A percentile compares a stretch with the other conserved stretches of the same genome.
phyloP scores from a whole-genome alignment of 441 rosid genomes.

The Mallotus repandus region DNA sequence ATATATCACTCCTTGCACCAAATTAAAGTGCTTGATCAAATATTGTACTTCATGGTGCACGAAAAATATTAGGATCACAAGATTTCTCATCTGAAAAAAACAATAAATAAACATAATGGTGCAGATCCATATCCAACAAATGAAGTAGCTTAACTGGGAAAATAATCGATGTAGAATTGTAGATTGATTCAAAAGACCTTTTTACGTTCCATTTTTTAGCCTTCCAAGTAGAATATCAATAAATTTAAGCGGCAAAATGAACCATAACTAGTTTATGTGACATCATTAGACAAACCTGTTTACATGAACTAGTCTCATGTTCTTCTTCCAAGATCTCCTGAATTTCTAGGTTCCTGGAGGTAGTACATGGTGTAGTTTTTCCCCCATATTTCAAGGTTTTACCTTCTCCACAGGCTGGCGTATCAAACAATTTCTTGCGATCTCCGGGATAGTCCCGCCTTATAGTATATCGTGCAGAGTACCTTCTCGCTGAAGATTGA shows the following conservation, averaged over 20 bases:
- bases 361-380: slow-evolving; percentile 25
- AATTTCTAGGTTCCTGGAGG: slow-evolving; percentile 29
- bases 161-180: neutral
- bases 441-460: slow-evolving; percentile 41
- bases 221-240: neutral
- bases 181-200: too few species aligned
- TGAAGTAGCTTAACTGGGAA: neutral
- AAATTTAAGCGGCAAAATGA: neutral
- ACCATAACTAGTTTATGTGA: neutral
- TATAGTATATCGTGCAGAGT: slow-evolving; percentile 53
- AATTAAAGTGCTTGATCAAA: neutral
- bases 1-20: neutral
- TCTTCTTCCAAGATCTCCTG: slow-evolving; percentile 23
- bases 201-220: neutral
- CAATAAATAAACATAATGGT: neutral
- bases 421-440: slow-evolving; percentile 39
- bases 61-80: too few species aligned
- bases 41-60: neutral
- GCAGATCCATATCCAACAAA: neutral
- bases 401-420: slow-evolving; percentile 36
- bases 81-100: too few species aligned
- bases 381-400: slow-evolving; percentile 26
- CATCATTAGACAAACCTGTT: slow-evolving; percentile 42
- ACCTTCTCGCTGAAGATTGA: slow-evolving; percentile 44
- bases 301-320: slow-evolving; percentile 24